Evolutionary conservation across 2,329 filamentous ascomycete species (phyloP).

Genomic region (Rhinocladiella similis): DNA sequence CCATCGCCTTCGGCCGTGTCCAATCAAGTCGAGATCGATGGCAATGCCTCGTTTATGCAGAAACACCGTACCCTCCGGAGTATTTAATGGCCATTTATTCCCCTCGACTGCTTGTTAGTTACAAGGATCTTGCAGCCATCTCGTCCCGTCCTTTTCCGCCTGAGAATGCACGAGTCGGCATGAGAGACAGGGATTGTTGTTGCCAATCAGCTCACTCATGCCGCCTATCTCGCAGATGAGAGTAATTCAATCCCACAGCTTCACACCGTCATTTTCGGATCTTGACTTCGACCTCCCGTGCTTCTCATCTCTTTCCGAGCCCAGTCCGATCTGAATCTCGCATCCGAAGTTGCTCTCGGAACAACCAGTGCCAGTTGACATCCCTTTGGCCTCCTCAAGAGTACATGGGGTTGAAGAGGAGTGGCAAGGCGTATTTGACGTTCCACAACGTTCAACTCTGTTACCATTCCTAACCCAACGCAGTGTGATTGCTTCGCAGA

Average conservation of each 20-base stretch:
- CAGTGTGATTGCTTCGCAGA: constrained; percentile 16
- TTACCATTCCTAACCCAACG: constrained; percentile 20
- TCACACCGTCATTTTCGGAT: neutral
- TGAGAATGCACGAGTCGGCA: neutral
- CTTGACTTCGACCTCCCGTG: neutral
- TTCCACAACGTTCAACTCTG: constrained; percentile 15
- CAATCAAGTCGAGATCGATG: constrained; percentile 14
- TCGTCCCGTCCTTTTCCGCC: no score
- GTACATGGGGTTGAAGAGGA: constrained; percentile 3
- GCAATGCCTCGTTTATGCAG: neutral
- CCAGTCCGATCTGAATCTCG: constrained; percentile 20
- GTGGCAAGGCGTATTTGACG: constrained; percentile 13
- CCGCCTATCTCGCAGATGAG: neutral
- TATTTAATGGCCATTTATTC: neutral
- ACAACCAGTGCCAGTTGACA: constrained; percentile 18
- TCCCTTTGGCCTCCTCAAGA: constrained; percentile 8
- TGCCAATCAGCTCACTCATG: neutral
- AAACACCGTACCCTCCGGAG: neutral
- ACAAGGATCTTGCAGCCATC: no score
- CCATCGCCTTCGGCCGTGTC: constrained; percentile 2
- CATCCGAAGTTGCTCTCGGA: constrained; percentile 21
- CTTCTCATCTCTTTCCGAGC: constrained; percentile 15
- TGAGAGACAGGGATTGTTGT: neutral
- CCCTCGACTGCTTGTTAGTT: neutral
- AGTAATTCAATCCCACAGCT: neutral